phyloP scores from a whole-genome alignment of 2,329 filamentous ascomycete genomes.

The Nemania sp. region DNA sequence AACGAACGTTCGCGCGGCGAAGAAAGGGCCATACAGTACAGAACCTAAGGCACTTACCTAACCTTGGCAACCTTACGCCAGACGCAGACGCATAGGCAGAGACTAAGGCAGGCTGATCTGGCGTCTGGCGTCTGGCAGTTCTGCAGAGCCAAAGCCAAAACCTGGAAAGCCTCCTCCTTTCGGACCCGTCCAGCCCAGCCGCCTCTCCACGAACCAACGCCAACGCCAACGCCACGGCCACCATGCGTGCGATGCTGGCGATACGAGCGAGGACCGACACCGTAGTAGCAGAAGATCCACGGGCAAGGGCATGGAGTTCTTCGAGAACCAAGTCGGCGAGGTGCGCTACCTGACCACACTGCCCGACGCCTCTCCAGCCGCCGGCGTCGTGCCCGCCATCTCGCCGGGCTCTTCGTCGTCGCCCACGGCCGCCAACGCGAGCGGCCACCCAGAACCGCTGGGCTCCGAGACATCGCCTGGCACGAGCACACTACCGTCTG shows the following conservation, averaged over 20 bases:
- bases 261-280: constrained; percentile 17
- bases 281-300: constrained; percentile 13
- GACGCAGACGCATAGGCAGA: too few relatives aligned
- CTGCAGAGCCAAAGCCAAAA: too few relatives aligned
- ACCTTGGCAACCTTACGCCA: too few relatives aligned
- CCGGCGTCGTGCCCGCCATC: constrained; percentile 23
- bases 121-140: too few relatives aligned
- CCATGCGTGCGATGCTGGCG: constrained; percentile 23
- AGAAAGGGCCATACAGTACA: too few relatives aligned
- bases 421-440: constrained; percentile 5
- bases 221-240: constrained; percentile 18
- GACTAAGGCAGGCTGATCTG: too few relatives aligned
- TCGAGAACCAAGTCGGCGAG: constrained; percentile 43
- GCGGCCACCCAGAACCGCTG: background rate
- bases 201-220: constrained; percentile 5
- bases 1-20: too few relatives aligned
- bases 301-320: constrained; percentile 38
- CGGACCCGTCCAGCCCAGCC: background rate
- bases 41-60: too few relatives aligned
- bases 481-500: background rate
- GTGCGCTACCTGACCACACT: constrained; percentile 40
- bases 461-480: background rate
- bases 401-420: constrained; percentile 15
- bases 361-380: constrained; percentile 28
- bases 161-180: too few relatives aligned